Percentiles rank a stretch among this genome's conserved stretches.
These are phyloP conservation scores for Apiotrichum gamsii DNA, from an alignment of 1,284 basidiomycete species.

Conservation along the genomic window DNA sequence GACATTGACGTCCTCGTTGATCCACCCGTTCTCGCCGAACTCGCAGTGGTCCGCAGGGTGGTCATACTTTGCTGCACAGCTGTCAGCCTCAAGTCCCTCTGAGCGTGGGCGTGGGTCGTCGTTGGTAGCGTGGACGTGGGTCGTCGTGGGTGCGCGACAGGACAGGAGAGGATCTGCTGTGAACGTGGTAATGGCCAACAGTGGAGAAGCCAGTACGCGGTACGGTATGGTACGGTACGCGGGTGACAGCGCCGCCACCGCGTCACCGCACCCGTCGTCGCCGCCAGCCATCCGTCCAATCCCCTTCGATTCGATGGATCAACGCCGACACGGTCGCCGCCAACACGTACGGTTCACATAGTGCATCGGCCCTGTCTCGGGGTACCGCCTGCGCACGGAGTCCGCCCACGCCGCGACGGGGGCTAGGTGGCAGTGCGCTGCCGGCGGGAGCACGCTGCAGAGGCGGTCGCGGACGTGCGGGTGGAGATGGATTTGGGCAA, in stretches of 20 bases:
- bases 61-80: constrained; percentile 51
- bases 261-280: no score
- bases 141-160: not conserved
- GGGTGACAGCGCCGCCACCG: no score
- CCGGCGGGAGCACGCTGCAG: constrained; percentile 59
- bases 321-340: not conserved
- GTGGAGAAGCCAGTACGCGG: no score
- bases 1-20: constrained; percentile 60
- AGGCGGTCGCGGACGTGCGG: constrained; percentile 64
- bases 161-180: no score
- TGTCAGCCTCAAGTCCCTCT: not conserved
- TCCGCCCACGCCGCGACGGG: constrained; percentile 85
- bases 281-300: no score
- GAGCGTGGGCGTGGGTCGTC: no score
- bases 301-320: no score
- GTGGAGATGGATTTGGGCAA: constrained; percentile 83
- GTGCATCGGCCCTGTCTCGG: constrained; percentile 50
- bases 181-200: no score
- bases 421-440: constrained; percentile 64
- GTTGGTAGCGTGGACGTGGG: no score
- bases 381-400: constrained; percentile 51
- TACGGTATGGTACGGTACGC: no score
- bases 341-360: constrained; percentile 45
- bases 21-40: constrained; percentile 75
- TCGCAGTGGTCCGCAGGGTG: constrained; percentile 66